These are phyloP conservation scores for Penicillium turbatum DNA, from an alignment of 495 filamentous ascomycete genomes.

Conservation along the genomic window DNA sequence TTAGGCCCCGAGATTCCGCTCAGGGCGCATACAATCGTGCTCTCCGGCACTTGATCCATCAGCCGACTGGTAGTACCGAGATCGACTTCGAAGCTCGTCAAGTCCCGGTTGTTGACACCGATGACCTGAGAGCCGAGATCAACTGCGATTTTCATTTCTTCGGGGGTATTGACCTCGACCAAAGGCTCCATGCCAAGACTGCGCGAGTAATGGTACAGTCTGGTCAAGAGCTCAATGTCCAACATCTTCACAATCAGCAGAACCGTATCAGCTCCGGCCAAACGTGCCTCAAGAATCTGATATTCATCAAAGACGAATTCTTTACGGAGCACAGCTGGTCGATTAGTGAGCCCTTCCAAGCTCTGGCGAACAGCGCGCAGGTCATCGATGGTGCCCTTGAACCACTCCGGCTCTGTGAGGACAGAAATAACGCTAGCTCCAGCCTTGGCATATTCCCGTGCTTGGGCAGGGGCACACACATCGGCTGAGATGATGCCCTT, in stretches of 20 bases:
- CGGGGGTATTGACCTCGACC: constrained; percentile 91
- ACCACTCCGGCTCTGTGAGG: constrained; percentile 96
- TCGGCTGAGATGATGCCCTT: constrained; percentile 90
- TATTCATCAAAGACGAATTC: constrained; percentile 99
- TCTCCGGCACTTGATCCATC: constrained; percentile 76
- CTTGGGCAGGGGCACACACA: constrained; percentile 84
- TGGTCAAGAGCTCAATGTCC: constrained; percentile 63
- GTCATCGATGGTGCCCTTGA: constrained; percentile 96
- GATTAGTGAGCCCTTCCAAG: constrained; percentile 81
- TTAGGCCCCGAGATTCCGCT: constrained; percentile 91
- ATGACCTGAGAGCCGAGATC: constrained; percentile 89
- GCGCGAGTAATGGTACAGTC: constrained; percentile 81
- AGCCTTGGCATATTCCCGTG: constrained; percentile 84
- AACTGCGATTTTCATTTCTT: constrained; percentile 87
- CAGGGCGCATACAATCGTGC: constrained; percentile 88
- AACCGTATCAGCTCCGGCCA: constrained; percentile 93
- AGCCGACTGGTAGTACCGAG: constrained; percentile 89
- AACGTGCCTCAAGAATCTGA: constrained; percentile 90
- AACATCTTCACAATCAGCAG: constrained; percentile 99
- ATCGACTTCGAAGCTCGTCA: constrained; percentile 95
- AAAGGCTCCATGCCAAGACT: constrained; percentile 96
- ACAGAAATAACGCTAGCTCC: constrained; percentile 97
- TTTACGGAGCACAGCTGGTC: constrained; percentile 88
- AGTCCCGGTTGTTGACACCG: constrained; percentile 95
- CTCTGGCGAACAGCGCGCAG: constrained; percentile 82